Evolutionary conservation across 2,329 filamentous ascomycete species (phyloP), one percentile per base, ranked within the genome.

Genomic region (Alternaria solani): DNA sequence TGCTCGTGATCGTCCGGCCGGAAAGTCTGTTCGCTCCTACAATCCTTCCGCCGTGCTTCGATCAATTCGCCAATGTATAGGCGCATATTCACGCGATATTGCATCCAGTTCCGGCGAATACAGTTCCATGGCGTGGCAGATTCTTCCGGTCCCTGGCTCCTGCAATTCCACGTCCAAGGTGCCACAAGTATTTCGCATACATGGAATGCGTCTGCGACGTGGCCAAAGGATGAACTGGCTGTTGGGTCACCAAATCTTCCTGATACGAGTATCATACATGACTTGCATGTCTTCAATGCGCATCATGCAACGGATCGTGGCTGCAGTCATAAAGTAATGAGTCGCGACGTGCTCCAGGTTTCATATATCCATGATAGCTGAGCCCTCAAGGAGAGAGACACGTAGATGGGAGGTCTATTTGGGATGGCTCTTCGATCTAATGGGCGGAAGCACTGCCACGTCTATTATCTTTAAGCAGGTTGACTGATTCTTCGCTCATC

Each of bases 161-260:
- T 41, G 28, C 41, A 28, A 49, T 36, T 20, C 56, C 51, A 49
- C 56, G 14, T 42, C 7, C 3, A 44, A 59, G 38, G 36, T 42
- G 34, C 18, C 36, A 55, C 36, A 39, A 55, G 26, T 20, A 59
- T 48, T 20, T 30, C 43, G 8, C 44, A 11, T 49, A 55, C 20
- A 59, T 28, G 43, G 49, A 23, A 59, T 59, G 36, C 43, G 42
- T 34, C 30, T 49, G n/a, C 43, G 25, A 46, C 47, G 30, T 44
- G 30, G 36, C 26, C n/a, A 38, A 11, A 18, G 28, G 30, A 16
- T n/a, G 41, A 34, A 16, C 28, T 20, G 42, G 18, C 34, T 9
- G n/a, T 51, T 25, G 28, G 25, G 28, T 7, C 30, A 38, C n/a
- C 11, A 18, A n/a, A 48, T 48, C 18, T 30, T 36, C 30, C 34